Base-by-base conservation (phyloP, 2,329 filamentous ascomycete species). In the Ophiosphaerella narmari region DNA sequence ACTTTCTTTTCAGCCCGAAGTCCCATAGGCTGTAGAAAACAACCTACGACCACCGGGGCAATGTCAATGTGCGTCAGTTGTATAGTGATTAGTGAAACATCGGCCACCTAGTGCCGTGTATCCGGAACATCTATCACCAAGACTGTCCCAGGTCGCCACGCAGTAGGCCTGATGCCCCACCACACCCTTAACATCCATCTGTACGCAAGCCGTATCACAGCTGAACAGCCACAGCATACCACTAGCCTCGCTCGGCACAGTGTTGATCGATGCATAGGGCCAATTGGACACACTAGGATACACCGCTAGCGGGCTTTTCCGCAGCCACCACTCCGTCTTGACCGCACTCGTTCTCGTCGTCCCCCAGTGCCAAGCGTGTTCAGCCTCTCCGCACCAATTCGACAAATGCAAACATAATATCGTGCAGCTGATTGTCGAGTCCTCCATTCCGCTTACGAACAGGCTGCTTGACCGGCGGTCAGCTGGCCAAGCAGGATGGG, bases 371-470 rank as follows among this genome's bases (percentile, higher is more conserved):
- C 32, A 34, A 23, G 13, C 8, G 24, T 44, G 37, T 45, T 32
- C 41, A 49, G 39, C 32, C 21, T 36, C 21, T n/a, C 7, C 9
- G n/a, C 23, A 21, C 21, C 14, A 39, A 34, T 43, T 43, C 23
- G 34, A 26, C 16, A 7, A 48, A 16, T 13, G 7, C 14, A 13
- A 32, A 14, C 2, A 12, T 14, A 26, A 34, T 24, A 43, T 18
- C 29, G 26, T 4, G 21, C 46, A 39, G 18, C 39, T 40, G 26
- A 21, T 21, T 21, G 3, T 21, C 34, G 14, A 26, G 31, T 59
- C 71, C 62, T 68, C 70, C 4, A 38, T 31, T 13, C 35, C 37
- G 13, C 14, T 26, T n/a, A n/a, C n/a, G 49, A 54, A 54, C 50
- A 37, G 34, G 44, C 43, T 18, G 21, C 52, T 58, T 58, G 48